Conservation (phyloP, 2,329 filamentous ascomycete genomes). For the Rhinocladiella mackenziei region DNA sequence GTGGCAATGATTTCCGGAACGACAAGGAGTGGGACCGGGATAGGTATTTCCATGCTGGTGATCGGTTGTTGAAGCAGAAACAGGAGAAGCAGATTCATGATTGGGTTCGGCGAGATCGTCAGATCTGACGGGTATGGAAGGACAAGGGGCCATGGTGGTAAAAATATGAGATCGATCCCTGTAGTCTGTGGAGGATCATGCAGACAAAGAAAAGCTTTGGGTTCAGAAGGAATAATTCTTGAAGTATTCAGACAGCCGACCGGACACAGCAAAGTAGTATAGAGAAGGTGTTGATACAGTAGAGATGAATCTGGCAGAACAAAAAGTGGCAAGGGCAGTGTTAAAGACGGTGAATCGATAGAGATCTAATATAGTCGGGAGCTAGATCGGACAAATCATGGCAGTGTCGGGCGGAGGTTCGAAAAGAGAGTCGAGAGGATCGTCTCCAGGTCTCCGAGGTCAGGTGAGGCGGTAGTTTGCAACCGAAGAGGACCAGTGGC, state of each 20-base stretch:
- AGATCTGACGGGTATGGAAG: slow-evolving; percentile 2
- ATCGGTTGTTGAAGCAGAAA: neutral
- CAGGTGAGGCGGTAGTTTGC: neutral
- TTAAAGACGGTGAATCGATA: neutral
- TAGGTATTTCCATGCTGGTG: slow-evolving; percentile 2
- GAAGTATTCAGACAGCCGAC: neutral
- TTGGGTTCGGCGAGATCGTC: neutral
- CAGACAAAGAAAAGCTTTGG: neutral
- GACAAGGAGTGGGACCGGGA: slow-evolving; percentile 2
- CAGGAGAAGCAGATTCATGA: slow-evolving; percentile 3
- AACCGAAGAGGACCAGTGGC: no score
- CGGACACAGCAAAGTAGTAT: neutral
- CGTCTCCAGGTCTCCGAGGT: neutral
- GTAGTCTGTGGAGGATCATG: slow-evolving; percentile 10
- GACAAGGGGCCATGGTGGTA: slow-evolving; percentile 7
- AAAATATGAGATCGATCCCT: slow-evolving; percentile 13
- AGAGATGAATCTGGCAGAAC: neutral
- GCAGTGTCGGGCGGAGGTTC: neutral
- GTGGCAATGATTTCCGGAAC: slow-evolving; percentile 7
- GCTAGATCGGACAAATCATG: neutral
- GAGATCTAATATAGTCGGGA: neutral
- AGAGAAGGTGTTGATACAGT: neutral
- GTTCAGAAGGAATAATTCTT: neutral
- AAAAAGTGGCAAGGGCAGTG: neutral
- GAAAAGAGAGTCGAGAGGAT: neutral